Evolutionary conservation across 106 monocot genomes (phyloP), one percentile per base, ranked within the genome.

Genomic region (Iris macrosiphon): DNA sequence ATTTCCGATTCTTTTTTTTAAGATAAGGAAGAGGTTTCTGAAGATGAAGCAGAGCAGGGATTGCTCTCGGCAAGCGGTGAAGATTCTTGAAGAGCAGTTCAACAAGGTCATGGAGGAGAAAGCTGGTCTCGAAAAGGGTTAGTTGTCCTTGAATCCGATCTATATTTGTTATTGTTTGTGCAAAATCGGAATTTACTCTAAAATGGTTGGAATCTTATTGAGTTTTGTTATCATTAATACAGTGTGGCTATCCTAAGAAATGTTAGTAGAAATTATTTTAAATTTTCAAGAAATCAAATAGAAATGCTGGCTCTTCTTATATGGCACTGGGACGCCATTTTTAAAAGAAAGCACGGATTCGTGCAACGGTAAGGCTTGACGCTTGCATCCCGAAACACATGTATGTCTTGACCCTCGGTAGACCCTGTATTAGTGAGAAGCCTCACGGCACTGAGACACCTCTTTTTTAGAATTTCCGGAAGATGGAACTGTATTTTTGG

Each of bases 11-110:
- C 0, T 52, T 57, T 65, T 18, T 42, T 1, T 21, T 9, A 11
- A 38, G 44, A 2, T 26, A 46, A 79, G 52, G 49, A 76, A 75
- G 67, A 84, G 60, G 68, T 67, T 59, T 61, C 22, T 45, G 69
- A 73, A 83, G 59, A n/a, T 73, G 67, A 72, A 87, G 45, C 65
- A 72, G 56, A 57, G 60, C 31, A 66, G 81, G 68, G 65, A 75
- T 46, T 65, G 59, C 7, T 64, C 92, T 12, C 56, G 75, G 57
- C 47, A 84, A 63, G 81, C 75, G 10, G 70, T 84, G 49, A 78
- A 84, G 45, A 46, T 84, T 7, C 64, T 81, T 27, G 67, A 80
- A 45, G 35, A 16, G 7, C 68, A 76, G 34, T 31, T 35, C 2
- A 56, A 71, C 16, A 66, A 67, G 54, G 54, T 85, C 7, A 25